Evolutionary conservation across 2,329 filamentous ascomycete species (phyloP), one percentile per base, ranked within the genome.

Genomic region (Shiraia bambusicola): DNA sequence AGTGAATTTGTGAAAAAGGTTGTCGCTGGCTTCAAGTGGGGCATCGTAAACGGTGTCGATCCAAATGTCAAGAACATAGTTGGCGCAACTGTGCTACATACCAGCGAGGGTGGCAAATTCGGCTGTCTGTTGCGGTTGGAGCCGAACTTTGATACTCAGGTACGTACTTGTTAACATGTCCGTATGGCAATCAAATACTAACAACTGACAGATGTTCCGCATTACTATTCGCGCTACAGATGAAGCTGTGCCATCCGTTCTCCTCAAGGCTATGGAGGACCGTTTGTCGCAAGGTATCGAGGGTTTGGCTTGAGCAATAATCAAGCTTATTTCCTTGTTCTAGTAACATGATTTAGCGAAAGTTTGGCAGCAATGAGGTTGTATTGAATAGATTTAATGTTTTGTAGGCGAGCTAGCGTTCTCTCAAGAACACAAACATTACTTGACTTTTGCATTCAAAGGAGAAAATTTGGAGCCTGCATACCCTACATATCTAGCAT

Each of bases 1-100:
- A 81, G 87, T 44, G 71, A 74, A 2, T 90, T 88, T 54, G 85
- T 94, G 31, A 75, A 83, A 35, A 81, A 78, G 52, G 81, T 85
- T 2, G 82, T 96, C 1, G 79, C 88, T 52, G 90, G 90, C 0
- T 95, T 97, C 72, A 81, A 87, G 56, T 97, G 90, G 91, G 88
- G 88, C 6, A 74, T 97, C 12, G 70, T 98, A 38, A 81, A 87
- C 36, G 82, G 82, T 14, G 90, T 98, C 14, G 93, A 98, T 69
- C 90, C 90, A 4, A 98, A 97, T 65, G 75, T 80, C 29, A 94
- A 88, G 76, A 98, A 98, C 59, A 83, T 96, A 60, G 93, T 98
- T 11, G 93, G 92, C 12, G 88, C 88, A 1, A 90, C 87, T 68
- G 93, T 91, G 59, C 72, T 87, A 70, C 92, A 88, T 74, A 95